Evolutionary conservation across 2,329 filamentous ascomycete species (phyloP), one percentile per base, ranked within the genome.

Genomic region (Ascochyta fabae): DNA sequence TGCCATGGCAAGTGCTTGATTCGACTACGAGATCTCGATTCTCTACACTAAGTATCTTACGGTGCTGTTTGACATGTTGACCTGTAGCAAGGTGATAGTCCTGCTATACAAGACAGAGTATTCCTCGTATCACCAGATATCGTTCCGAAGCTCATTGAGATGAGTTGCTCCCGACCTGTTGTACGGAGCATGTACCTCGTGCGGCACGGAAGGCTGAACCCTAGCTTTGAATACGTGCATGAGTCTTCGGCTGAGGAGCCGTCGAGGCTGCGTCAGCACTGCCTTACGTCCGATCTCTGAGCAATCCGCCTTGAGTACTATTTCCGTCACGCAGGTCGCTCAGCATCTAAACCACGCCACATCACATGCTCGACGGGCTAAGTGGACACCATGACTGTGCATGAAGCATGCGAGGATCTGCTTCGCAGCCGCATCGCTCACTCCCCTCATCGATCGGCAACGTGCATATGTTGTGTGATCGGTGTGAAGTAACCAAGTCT

Each of bases 241-340:
- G 9, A 12, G 3, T n/a, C 24, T 22, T 34, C 41, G 48, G 41
- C 48, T 51, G 34, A 40, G 41, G 41, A 45, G 48, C 41, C 40
- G 41, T 45, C 41, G 4, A 39, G 41, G 40, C 34, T 24, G 27
- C 33, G 44, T 45, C 19, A 33, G 33, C 41, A 40, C 35, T 22
- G 7, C 15, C 24, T 33, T 27, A 34, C 34, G 26, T 19, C 13
- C 19, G 4, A 22, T 26, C 34, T 15, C 31, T 16, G 24, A 50
- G 10, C 16, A 26, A 16, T 43, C 6, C 24, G 6, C 12, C 19
- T 31, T 13, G 16, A n/a, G 22, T 12, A 45, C 4, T 45, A 24
- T 26, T 35, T 33, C 16, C 16, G 27, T 16, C 5, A 13, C 13
- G 12, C 29, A 36, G 47, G 19, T 43, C 26, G 19, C 22, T 39